Conservation (phyloP, 2,329 filamentous ascomycete genomes). For the Penicillium freii region DNA sequence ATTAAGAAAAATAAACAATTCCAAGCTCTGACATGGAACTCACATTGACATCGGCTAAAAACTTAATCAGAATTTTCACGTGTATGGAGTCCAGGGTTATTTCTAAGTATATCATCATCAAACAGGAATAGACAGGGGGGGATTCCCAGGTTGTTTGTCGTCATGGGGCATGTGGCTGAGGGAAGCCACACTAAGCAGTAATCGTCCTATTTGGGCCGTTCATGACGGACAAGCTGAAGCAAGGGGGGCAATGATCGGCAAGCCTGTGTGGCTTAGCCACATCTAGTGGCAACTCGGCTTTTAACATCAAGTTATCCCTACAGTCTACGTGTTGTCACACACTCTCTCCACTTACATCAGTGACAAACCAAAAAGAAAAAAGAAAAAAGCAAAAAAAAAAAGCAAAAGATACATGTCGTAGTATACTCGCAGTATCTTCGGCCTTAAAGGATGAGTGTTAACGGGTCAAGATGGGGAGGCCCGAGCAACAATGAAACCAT, state of each 20-base stretch:
- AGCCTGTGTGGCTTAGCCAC: neutral
- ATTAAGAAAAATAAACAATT: neutral
- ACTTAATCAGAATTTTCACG: constrained; percentile 12
- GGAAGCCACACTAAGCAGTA: neutral
- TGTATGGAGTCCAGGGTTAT: neutral
- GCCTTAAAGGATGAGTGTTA: neutral
- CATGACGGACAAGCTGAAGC: neutral
- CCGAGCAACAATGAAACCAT: neutral
- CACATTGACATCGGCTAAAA: constrained; percentile 8
- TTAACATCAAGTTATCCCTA: neutral
- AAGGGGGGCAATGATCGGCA: constrained; percentile 7
- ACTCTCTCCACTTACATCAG: neutral
- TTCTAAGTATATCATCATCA: neutral
- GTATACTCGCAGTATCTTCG: neutral
- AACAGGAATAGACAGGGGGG: neutral
- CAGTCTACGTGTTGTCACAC: neutral
- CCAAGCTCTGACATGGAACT: neutral
- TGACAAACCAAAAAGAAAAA: neutral
- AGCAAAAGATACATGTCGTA: neutral
- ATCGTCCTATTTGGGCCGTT: neutral
- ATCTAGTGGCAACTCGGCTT: neutral
- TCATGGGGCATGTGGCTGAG: constrained; percentile 8
- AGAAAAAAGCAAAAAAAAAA: neutral
- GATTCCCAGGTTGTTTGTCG: neutral
- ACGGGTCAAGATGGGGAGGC: neutral